phyloP scores from a whole-genome alignment of 164 flowering plant genomes.

The Liriodendron chinense region DNA sequence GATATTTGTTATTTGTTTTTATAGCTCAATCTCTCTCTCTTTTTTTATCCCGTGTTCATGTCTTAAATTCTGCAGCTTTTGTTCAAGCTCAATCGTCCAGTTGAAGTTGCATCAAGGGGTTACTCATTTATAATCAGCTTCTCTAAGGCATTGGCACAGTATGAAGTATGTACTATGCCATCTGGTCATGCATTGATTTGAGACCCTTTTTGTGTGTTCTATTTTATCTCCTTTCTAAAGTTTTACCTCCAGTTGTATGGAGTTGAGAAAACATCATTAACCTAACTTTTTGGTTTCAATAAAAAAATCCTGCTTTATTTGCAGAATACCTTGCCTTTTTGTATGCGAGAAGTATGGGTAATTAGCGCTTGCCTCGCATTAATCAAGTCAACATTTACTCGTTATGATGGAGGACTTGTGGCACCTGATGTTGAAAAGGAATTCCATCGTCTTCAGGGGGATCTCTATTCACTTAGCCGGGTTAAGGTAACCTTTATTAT shows the following conservation, averaged over 20 bases:
- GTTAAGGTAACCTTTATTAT: constrained; percentile 56
- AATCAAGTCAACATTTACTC: constrained; percentile 59
- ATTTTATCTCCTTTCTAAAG: not conserved
- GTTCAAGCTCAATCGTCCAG: constrained; percentile 81
- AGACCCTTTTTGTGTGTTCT: not conserved
- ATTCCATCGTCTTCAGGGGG: constrained; percentile 85
- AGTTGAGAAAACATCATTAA: not conserved
- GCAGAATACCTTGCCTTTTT: constrained; percentile 81
- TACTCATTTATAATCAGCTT: constrained; percentile 83
- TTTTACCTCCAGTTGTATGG: not conserved
- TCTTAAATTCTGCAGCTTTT: constrained; percentile 52
- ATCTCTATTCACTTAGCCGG: constrained; percentile 83
- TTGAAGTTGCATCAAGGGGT: constrained; percentile 94
- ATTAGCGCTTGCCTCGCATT: constrained; percentile 83
- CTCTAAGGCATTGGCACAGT: constrained; percentile 68
- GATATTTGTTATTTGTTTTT: not conserved
- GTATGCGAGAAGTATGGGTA: constrained; percentile 96
- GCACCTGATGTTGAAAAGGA: constrained; percentile 85
- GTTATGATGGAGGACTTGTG: constrained; percentile 53
- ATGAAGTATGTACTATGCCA: constrained; percentile 56
- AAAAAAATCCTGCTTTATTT: constrained; percentile 2
- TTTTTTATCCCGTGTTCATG: not conserved
- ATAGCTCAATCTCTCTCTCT: not conserved
- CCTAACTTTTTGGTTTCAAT: not conserved
- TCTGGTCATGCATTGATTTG: constrained; percentile 1